phyloP scores from a whole-genome alignment of 805 yeast species.

The Metschnikowia lochheadii region DNA sequence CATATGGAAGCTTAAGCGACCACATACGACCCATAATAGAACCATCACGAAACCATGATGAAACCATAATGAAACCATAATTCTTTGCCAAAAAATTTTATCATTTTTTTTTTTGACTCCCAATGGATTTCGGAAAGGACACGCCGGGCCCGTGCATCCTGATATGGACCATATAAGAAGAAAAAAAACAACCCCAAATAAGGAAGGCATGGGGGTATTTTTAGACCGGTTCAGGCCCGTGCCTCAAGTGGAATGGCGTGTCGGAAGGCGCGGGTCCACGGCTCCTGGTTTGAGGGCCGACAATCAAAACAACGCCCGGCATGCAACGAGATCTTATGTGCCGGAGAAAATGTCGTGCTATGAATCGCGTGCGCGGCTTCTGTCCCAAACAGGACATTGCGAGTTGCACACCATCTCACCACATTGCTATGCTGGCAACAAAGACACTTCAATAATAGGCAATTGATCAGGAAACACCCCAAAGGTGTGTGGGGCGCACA shows the following conservation, averaged over 20 bases:
- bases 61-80: too few relatives aligned
- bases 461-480: not conserved
- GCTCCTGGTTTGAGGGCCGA: slow-evolving; percentile 4
- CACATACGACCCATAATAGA: too few relatives aligned
- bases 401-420: slow-evolving; percentile 1
- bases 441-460: not conserved
- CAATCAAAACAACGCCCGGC: slow-evolving; percentile 11
- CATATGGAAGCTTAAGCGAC: too few relatives aligned
- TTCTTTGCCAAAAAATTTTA: too few relatives aligned
- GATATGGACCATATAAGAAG: too few relatives aligned
- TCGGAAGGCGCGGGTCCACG: slow-evolving; percentile 5
- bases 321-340: not conserved
- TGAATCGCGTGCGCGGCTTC: slow-evolving; percentile 4
- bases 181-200: too few relatives aligned
- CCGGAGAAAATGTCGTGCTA: slow-evolving; percentile 13
- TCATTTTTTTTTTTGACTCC: too few relatives aligned
- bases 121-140: too few relatives aligned
- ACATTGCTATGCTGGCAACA: slow-evolving; percentile 2
- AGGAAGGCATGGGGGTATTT: not conserved
- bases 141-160: not conserved
- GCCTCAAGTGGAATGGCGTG: slow-evolving; percentile 3
- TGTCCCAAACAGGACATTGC: slow-evolving; percentile 3
- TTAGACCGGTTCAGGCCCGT: slow-evolving; percentile 5
- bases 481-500: too few relatives aligned
- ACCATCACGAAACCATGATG: too few relatives aligned